A percentile compares a stretch with the other conserved stretches of the same genome.
Conservation (phyloP, 2,329 filamentous ascomycete genomes). For the Dactylellina haptotyla region DNA sequence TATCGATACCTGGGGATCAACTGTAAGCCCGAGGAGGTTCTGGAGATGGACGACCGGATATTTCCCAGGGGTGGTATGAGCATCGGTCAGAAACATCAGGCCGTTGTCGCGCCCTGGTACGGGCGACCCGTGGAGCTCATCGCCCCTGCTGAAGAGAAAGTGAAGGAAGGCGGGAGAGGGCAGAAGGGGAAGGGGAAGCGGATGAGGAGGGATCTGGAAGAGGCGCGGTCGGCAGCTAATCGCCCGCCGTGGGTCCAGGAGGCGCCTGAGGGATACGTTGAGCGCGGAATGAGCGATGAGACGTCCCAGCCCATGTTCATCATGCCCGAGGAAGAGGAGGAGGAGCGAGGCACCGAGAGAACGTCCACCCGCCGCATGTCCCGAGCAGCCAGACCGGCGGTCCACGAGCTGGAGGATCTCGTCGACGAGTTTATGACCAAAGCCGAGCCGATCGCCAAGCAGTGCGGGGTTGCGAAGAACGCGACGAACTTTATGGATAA, state of each 20-base stretch:
- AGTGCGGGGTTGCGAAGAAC: conserved; percentile 75
- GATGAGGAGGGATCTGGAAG: conserved; percentile 79
- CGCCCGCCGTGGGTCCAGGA: conserved; percentile 95
- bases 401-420: conserved; percentile 66
- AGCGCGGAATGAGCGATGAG: conserved; percentile 80
- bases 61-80: conserved; percentile 95
- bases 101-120: conserved; percentile 83
- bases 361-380: conserved; percentile 47
- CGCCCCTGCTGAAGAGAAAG: conserved; percentile 87
- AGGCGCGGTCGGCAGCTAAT: conserved; percentile 80
- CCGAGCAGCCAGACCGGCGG: conserved; percentile 9
- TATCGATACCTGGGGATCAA: conserved; percentile 96
- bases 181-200: conserved; percentile 78
- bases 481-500: conserved; percentile 90
- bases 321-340: conserved; percentile 63
- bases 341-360: conserved; percentile 60
- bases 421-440: conserved; percentile 81
- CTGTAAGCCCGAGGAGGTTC: conserved; percentile 90
- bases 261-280: conserved; percentile 84
- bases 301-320: conserved; percentile 80
- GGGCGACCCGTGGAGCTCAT: conserved; percentile 89
- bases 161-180: conserved; percentile 71
- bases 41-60: conserved; percentile 97
- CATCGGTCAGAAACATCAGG: conserved; percentile 89
- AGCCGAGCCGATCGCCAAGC: conserved; percentile 72